A percentile compares a stretch with the other conserved stretches of the same genome.
Evolutionary conservation across 2,329 filamentous ascomycete genomes (phyloP).

Genomic region (Neonectria punicea): DNA sequence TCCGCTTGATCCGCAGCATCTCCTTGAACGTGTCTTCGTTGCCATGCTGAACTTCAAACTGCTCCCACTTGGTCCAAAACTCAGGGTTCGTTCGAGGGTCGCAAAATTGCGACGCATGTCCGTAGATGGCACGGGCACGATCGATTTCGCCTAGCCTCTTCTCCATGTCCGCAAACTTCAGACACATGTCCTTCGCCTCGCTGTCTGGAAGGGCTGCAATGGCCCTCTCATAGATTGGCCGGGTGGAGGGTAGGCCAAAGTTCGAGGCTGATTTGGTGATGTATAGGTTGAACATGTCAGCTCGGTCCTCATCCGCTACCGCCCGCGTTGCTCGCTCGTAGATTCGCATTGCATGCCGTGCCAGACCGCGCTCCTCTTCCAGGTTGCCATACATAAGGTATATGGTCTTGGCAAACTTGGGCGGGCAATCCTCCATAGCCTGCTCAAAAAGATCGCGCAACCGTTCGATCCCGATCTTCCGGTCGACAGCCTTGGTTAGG

Average conservation of each 20-base stretch:
- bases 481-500: constrained; percentile 94
- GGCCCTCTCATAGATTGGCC: constrained; percentile 95
- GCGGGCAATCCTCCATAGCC: constrained; percentile 92
- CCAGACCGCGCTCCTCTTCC: constrained; percentile 94
- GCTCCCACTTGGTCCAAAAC: constrained; percentile 98
- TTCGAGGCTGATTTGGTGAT: constrained; percentile 99
- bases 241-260: constrained; percentile 93
- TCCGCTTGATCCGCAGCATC: constrained; percentile 97
- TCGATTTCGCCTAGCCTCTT: constrained; percentile 92
- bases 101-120: constrained; percentile 96
- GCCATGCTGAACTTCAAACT: constrained; percentile 96
- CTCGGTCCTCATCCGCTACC: constrained; percentile 91
- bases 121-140: constrained; percentile 93
- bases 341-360: constrained; percentile 97
- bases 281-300: constrained; percentile 99
- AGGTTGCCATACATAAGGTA: constrained; percentile 99
- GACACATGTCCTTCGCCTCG: constrained; percentile 96
- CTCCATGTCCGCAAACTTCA: constrained; percentile 99
- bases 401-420: constrained; percentile 93
- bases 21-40: constrained; percentile 99
- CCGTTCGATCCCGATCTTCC: constrained; percentile 94
- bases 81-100: constrained; percentile 89
- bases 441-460: constrained; percentile 97
- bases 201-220: constrained; percentile 92
- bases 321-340: constrained; percentile 97